Conservation (phyloP, 2,329 filamentous ascomycete genomes). For the Colletotrichum sublineola region DNA sequence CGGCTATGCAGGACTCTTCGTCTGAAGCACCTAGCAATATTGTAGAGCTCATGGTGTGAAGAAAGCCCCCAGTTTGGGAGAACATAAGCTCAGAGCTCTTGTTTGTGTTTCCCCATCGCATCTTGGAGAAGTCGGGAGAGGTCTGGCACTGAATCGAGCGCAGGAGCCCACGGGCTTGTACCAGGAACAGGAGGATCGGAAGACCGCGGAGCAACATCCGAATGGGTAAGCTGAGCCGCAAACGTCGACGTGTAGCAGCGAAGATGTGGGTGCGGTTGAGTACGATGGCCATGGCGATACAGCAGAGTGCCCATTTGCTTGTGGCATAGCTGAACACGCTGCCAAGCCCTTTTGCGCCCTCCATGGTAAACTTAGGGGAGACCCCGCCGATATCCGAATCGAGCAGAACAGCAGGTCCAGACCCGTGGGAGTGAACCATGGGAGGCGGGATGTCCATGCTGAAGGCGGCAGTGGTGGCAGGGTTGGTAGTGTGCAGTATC, state of each 20-base stretch:
- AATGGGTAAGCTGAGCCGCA: constrained; percentile 81
- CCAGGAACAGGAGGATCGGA: constrained; percentile 77
- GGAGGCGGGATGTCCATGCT: constrained; percentile 43
- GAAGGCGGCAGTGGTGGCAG: constrained; percentile 57
- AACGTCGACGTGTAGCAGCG: constrained; percentile 84
- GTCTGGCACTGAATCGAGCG: constrained; percentile 95
- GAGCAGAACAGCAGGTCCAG: constrained; percentile 53
- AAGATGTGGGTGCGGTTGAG: constrained; percentile 95
- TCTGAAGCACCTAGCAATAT: constrained; percentile 82
- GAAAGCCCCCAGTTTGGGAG: constrained; percentile 74
- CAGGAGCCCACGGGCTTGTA: constrained; percentile 78
- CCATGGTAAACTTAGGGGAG: constrained; percentile 66
- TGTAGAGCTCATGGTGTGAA: constrained; percentile 79
- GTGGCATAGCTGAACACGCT: constrained; percentile 92
- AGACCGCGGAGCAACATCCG: constrained; percentile 78
- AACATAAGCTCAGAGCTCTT: constrained; percentile 78
- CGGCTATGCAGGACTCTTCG: constrained; percentile 78
- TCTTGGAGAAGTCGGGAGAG: constrained; percentile 75
- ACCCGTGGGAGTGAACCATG: neutral
- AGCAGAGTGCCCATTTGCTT: constrained; percentile 91
- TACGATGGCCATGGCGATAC: constrained; percentile 86
- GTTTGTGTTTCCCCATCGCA: constrained; percentile 77
- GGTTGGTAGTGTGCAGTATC: constrained; percentile 56
- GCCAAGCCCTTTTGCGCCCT: constrained; percentile 77
- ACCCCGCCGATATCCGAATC: constrained; percentile 51